Evolutionary conservation across 2,329 filamentous ascomycete genomes (phyloP).

Genomic region (Seiridium unicorne): DNA sequence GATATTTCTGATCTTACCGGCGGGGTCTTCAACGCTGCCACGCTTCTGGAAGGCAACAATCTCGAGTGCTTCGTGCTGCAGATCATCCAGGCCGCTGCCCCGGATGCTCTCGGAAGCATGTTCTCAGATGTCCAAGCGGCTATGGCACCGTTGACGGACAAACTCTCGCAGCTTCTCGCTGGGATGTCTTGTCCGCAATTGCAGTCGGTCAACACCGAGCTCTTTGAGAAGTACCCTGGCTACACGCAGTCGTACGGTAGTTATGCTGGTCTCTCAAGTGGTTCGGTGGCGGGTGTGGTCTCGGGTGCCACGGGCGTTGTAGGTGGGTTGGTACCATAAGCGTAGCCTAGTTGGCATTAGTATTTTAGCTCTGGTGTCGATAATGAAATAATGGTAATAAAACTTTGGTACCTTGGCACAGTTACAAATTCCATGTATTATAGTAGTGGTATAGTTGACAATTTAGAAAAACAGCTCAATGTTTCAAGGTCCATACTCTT

Average conservation of each 20-base stretch:
- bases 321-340: neutral
- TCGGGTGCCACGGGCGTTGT: neutral
- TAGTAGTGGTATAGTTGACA: no score
- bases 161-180: neutral
- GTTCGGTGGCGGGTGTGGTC: neutral
- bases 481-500: no score
- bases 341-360: neutral
- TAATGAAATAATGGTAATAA: neutral
- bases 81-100: neutral
- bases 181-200: neutral
- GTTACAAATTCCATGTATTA: no score
- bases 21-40: slow-evolving; percentile 20
- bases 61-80: slow-evolving; percentile 26
- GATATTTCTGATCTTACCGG: slow-evolving; percentile 23
- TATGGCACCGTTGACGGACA: neutral
- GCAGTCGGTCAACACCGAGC: neutral
- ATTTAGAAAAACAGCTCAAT: no score
- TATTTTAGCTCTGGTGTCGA: neutral
- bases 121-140: neutral
- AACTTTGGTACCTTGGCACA: no score
- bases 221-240: neutral
- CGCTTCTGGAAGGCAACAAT: slow-evolving; percentile 29
- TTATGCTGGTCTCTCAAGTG: neutral
- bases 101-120: neutral
- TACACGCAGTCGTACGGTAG: neutral